Conservation (phyloP, 306 rosid species). For the Glycyrrhiza uralensis region DNA sequence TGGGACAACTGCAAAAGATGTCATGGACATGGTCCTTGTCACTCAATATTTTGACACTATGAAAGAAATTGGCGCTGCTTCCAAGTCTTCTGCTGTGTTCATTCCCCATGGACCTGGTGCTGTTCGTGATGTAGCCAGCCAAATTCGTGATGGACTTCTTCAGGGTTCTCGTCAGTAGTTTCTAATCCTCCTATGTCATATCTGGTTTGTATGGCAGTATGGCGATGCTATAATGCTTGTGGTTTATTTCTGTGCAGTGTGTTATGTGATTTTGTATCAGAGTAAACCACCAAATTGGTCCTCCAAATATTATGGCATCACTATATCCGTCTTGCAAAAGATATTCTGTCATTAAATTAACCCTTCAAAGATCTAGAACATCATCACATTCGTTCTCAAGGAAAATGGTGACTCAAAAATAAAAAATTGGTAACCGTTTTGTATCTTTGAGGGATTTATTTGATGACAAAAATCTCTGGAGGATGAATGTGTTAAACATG, state of each 20-base stretch:
- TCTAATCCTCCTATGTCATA: background rate
- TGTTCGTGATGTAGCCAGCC: constrained; percentile 82
- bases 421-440: background rate
- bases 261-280: constrained; percentile 1
- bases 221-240: background rate
- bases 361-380: background rate
- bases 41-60: constrained; percentile 95
- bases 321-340: background rate
- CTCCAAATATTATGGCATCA: background rate
- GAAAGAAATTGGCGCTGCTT: constrained; percentile 93
- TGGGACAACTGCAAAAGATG: constrained; percentile 85
- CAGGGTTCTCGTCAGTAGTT: constrained; percentile 57
- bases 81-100: constrained; percentile 91
- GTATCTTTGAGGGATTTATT: constrained; percentile 1
- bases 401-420: background rate
- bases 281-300: background rate
- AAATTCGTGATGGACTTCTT: constrained; percentile 92
- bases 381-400: background rate
- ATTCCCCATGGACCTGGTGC: constrained; percentile 98
- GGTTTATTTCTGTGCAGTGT: constrained; percentile 8
- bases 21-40: constrained; percentile 98
- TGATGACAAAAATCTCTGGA: background rate
- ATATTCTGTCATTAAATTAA: background rate
- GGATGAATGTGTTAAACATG: background rate
- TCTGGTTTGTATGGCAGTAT: constrained; percentile 10